These are phyloP conservation scores for Lantana camara DNA, from an alignment of 257 asterid genomes.

Conservation along the genomic window DNA sequence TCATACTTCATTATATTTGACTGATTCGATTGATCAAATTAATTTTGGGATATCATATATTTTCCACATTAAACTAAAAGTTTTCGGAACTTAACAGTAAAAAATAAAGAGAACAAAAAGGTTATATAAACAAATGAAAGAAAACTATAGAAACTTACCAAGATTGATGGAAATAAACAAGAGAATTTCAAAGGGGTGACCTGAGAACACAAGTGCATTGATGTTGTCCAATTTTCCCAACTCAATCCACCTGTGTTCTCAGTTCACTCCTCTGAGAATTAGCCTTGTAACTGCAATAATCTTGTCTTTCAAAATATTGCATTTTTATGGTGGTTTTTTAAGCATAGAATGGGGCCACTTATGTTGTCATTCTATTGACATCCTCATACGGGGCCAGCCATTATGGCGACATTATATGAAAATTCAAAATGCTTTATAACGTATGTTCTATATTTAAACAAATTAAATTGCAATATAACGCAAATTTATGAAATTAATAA, in stretches of 20 bases:
- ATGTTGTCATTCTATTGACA: slow-evolving; percentile 51
- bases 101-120: no score
- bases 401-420: slow-evolving; percentile 12
- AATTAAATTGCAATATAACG: no score
- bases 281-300: slow-evolving; percentile 14
- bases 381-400: background rate
- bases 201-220: slow-evolving; percentile 54
- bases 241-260: slow-evolving; percentile 46
- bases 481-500: no score
- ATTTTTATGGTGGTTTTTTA: slow-evolving; percentile 12
- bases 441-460: no score
- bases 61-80: no score
- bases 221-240: background rate
- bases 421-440: no score
- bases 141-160: background rate
- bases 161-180: background rate
- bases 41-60: no score
- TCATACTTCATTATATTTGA: no score
- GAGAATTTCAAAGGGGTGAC: slow-evolving; percentile 52
- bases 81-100: no score
- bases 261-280: slow-evolving; percentile 44
- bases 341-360: background rate
- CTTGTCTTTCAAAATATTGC: background rate
- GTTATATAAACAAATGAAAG: no score
- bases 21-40: no score